These are phyloP conservation scores for Trichoderma brevicompactum DNA, from an alignment of 2,329 filamentous ascomycete species.

Conservation along the genomic window DNA sequence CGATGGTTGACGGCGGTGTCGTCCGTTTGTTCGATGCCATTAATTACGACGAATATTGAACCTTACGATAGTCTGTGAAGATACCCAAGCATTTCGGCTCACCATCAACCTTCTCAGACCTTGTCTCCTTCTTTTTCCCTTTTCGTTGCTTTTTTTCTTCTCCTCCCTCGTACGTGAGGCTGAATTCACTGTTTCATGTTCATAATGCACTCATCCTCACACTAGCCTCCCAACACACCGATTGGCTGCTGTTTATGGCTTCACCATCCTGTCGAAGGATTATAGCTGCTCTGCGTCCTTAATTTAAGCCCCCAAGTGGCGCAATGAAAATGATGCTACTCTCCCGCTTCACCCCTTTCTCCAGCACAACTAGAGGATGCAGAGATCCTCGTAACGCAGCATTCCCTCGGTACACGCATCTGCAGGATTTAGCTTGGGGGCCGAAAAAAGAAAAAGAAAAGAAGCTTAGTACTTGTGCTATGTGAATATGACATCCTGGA, in stretches of 20 bases:
- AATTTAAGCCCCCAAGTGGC: background rate
- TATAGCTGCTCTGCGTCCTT: background rate
- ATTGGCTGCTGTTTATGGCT: background rate
- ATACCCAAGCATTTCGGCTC: constrained; percentile 3
- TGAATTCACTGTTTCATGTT: constrained; percentile 11
- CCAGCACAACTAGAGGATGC: background rate
- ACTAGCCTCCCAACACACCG: background rate
- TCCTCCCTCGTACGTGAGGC: background rate
- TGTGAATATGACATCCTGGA: background rate
- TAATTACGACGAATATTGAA: background rate
- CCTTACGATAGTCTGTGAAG: constrained; percentile 12
- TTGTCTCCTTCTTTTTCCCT: background rate
- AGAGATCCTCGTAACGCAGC: background rate
- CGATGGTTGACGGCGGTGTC: background rate
- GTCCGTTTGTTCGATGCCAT: background rate
- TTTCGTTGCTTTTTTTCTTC: background rate
- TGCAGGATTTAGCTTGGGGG: background rate
- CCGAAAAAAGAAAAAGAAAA: background rate
- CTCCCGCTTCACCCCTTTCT: too few relatives aligned
- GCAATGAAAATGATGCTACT: background rate
- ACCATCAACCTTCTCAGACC: background rate
- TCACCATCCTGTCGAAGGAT: background rate
- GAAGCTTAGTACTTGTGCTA: too few relatives aligned
- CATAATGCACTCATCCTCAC: background rate
- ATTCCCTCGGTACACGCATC: background rate